Percentiles rank a stretch among this genome's conserved stretches.
Conservation (phyloP, 2,329 filamentous ascomycete genomes). For the Verticillium albo-atrum region DNA sequence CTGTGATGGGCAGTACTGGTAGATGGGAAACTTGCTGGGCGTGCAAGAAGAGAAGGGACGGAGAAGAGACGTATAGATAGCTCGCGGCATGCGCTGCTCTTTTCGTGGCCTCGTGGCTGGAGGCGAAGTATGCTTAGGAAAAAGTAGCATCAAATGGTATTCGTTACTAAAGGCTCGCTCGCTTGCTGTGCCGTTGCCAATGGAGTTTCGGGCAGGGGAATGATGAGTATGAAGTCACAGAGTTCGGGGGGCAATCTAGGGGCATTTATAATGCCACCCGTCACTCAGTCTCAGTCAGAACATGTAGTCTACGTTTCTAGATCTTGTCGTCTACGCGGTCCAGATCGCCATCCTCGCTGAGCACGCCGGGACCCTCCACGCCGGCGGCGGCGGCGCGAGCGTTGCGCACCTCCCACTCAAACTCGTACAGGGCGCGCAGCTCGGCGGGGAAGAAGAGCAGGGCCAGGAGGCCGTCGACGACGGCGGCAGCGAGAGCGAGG, state of each 20-base stretch:
- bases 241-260: not conserved
- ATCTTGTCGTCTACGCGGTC: constrained; percentile 1
- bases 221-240: too few species aligned
- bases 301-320: not conserved
- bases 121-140: not conserved
- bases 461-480: constrained; percentile 81
- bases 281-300: constrained; percentile 14
- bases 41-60: not conserved
- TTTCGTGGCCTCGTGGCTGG: not conserved
- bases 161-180: not conserved
- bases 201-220: too few species aligned
- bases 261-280: not conserved
- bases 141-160: not conserved
- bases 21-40: not conserved
- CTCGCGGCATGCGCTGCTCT: not conserved
- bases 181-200: too few species aligned
- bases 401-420: constrained; percentile 86
- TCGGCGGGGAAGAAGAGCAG: constrained; percentile 84
- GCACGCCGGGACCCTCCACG: not conserved
- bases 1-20: not conserved
- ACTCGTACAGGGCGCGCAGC: constrained; percentile 78
- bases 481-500: constrained; percentile 70
- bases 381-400: constrained; percentile 44
- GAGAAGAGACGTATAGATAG: not conserved
- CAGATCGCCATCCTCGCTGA: constrained; percentile 1